Evolutionary conservation across 2,329 filamentous ascomycete genomes (phyloP), one percentile per base, ranked within the genome.

Genomic region (Pseudogymnoascus destructans): DNA sequence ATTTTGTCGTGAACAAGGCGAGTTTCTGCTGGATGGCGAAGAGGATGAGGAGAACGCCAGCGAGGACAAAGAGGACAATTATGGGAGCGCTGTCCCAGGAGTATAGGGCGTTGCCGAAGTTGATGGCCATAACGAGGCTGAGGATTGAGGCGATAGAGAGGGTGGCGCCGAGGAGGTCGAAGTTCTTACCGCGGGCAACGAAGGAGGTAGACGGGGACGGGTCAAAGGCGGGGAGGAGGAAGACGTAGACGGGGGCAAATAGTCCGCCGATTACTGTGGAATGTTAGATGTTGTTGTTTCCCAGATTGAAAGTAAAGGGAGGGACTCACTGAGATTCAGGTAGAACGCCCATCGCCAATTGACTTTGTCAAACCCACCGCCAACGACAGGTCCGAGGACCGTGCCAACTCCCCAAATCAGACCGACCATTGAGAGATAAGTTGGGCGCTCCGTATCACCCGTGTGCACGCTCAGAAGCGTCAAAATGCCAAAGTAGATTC

Each of bases 51-150:
- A 64, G 60, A 8, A 72, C 73, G 32, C 73, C 67, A 3, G 72
- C 73, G 64, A 76, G 70, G 64, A 78, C 75, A 59, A 74, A 66
- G 8, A 61, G 56, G 2, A 58, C 60, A 23, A 67, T 66, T 3
- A 63, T 58, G 1, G 60, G 46, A 3, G 46, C 59, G 21, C 49
- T 36, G 9, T 61, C 40, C 65, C 67, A 70, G 8, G 49, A 46
- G 33, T 65, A 67, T 2, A 60, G 62, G n/a, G 62, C 60, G 3
- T 67, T 67, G 27, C 61, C 63, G 55, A 67, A 67, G 19, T 67
- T 66, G 11, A 68, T 57, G 1, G 63, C 65, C 10, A 69, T 59
- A 10, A 65, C 35, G 13, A 69, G 65, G 27, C 63, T 60, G 9
- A 64, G 59, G n/a, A 63, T 63, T 6, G 64, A 60, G 11, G 58